phyloP scores from a whole-genome alignment of 2,329 filamentous ascomycete species.

The Pseudogymnoascus sp. region DNA sequence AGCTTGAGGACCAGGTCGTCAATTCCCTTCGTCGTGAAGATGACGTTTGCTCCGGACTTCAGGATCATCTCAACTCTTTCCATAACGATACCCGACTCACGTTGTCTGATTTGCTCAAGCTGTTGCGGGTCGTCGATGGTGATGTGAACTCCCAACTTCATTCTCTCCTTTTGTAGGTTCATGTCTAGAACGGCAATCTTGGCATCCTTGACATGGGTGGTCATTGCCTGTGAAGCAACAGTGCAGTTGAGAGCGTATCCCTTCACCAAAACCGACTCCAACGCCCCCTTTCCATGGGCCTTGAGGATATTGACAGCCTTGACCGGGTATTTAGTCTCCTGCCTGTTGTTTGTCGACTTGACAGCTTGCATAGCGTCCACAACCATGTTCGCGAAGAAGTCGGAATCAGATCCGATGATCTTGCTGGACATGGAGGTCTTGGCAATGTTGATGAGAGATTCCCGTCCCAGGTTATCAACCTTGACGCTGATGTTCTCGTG shows the following conservation, averaged over 20 bases:
- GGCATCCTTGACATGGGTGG: constrained; percentile 80
- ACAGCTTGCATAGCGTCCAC: constrained; percentile 95
- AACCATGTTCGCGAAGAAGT: constrained; percentile 96
- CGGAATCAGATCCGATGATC: constrained; percentile 90
- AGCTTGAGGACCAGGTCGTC: constrained; percentile 92
- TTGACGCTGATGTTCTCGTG: constrained; percentile 96
- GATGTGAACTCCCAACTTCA: constrained; percentile 98
- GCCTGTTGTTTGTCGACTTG: constrained; percentile 83
- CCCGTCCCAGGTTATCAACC: constrained; percentile 82
- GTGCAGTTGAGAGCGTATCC: constrained; percentile 98
- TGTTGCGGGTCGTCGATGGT: constrained; percentile 96
- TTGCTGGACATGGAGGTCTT: constrained; percentile 99
- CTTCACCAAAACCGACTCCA: constrained; percentile 85
- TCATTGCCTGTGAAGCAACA: constrained; percentile 96
- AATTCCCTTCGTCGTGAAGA: constrained; percentile 96
- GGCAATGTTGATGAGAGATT: constrained; percentile 87
- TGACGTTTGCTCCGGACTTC: constrained; percentile 91
- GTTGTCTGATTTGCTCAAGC: constrained; percentile 89
- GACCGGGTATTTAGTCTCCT: constrained; percentile 92
- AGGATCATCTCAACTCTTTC: constrained; percentile 96
- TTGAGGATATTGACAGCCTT: constrained; percentile 99
- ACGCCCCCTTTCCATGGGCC: constrained; percentile 87
- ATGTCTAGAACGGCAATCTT: constrained; percentile 97
- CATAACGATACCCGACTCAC: constrained; percentile 86
- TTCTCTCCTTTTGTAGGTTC: constrained; percentile 97